These are phyloP conservation scores for Coprinopsis sp. DNA, from an alignment of 768 basidiomycete species.

Conservation along the genomic window DNA sequence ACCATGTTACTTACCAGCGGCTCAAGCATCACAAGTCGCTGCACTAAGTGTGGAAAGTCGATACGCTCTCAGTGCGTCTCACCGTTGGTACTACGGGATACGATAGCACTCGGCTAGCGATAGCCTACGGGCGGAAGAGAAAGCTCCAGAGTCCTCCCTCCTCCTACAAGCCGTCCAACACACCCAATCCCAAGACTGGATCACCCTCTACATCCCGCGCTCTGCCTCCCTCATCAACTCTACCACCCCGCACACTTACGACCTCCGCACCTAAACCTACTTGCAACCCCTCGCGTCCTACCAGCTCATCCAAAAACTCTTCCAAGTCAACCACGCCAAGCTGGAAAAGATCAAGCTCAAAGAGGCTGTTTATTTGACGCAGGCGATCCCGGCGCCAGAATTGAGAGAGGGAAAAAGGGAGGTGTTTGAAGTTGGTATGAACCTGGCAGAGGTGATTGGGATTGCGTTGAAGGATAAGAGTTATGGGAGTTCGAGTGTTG, in stretches of 20 bases:
- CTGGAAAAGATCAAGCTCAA: slow-evolving; percentile 39
- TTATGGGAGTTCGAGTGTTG: slow-evolving; percentile 40
- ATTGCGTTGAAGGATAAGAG: slow-evolving; percentile 45
- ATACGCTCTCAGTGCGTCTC: slow-evolving; percentile 59
- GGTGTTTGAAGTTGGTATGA: slow-evolving; percentile 34
- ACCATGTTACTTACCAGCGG: too few relatives aligned
- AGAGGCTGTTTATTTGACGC: slow-evolving; percentile 25
- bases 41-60: slow-evolving; percentile 53
- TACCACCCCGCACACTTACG: slow-evolving; percentile 60
- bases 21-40: too few relatives aligned
- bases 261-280: slow-evolving; percentile 73
- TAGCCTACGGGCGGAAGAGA: slow-evolving; percentile 53
- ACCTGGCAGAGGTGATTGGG: slow-evolving; percentile 53
- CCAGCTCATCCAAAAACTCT: slow-evolving; percentile 58
- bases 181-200: slow-evolving; percentile 59
- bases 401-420: not conserved
- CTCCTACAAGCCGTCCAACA: slow-evolving; percentile 74
- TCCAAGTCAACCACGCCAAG: slow-evolving; percentile 49
- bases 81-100: slow-evolving; percentile 7
- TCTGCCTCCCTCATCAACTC: not conserved
- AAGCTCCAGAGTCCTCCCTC: slow-evolving; percentile 75
- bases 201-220: slow-evolving; percentile 81
- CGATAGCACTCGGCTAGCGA: too few relatives aligned
- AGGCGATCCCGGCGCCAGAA: not conserved
- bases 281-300: slow-evolving; percentile 63